These are phyloP conservation scores for Ramularia endophylla DNA, from an alignment of 2,329 filamentous ascomycete species.

Conservation along the genomic window DNA sequence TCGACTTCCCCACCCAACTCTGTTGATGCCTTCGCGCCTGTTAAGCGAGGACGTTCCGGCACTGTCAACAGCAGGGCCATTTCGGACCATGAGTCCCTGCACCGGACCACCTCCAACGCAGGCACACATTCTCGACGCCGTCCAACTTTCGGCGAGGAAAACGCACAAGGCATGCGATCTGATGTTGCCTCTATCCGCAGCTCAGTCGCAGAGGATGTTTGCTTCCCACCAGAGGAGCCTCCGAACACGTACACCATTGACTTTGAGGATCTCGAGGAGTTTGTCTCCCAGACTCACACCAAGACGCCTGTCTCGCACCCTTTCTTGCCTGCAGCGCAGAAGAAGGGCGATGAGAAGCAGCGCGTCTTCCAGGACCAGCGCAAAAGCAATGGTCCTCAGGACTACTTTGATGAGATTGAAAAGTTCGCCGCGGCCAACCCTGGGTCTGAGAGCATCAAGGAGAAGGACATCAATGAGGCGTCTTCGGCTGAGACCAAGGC, in stretches of 20 bases:
- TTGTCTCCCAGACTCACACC: constrained; percentile 58
- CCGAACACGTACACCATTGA: constrained; percentile 78
- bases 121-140: constrained; percentile 49
- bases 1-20: constrained; percentile 90
- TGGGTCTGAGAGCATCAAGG: neutral
- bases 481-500: constrained; percentile 9
- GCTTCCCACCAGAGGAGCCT: constrained; percentile 76
- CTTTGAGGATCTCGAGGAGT: constrained; percentile 90
- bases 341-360: constrained; percentile 26
- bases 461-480: constrained; percentile 37
- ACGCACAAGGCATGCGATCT: constrained; percentile 50
- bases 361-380: constrained; percentile 60
- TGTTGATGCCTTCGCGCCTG: constrained; percentile 92
- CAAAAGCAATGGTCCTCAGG: constrained; percentile 1
- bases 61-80: constrained; percentile 56
- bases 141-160: constrained; percentile 54
- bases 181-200: constrained; percentile 60
- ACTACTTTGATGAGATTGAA: constrained; percentile 20
- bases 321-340: constrained; percentile 29
- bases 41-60: constrained; percentile 70
- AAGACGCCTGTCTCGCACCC: constrained; percentile 42
- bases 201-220: constrained; percentile 80
- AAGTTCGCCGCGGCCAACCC: constrained; percentile 14
- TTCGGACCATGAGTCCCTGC: constrained; percentile 55
- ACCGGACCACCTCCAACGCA: constrained; percentile 64